Evolutionary conservation across 208 protist species (phyloP).

Genomic region (Leishmania tarentolae): DNA sequence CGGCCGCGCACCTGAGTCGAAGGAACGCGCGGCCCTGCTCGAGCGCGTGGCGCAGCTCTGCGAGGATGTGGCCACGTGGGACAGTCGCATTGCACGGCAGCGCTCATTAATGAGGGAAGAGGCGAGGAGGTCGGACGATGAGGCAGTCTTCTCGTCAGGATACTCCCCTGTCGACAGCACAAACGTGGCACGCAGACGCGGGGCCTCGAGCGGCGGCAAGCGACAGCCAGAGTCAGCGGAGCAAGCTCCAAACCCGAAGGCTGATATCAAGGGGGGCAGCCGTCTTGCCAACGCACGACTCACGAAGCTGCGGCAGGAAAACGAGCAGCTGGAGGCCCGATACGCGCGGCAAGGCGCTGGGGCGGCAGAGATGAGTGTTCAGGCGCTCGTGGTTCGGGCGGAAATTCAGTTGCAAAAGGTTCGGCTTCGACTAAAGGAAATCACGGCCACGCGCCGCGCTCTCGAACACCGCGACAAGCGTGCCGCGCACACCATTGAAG

Average conservation of each 20-base stretch:
- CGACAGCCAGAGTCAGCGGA: conserved; percentile 33
- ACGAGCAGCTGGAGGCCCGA: conserved; percentile 32
- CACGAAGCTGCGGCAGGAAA: conserved; percentile 33
- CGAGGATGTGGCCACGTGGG: conserved; percentile 32
- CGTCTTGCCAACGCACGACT: conserved; percentile 15
- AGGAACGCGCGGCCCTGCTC: conserved; percentile 34
- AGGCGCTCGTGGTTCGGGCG: conserved; percentile 43
- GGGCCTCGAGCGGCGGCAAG: background rate
- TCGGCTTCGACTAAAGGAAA: conserved; percentile 41
- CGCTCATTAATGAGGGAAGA: conserved; percentile 2
- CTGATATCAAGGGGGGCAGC: conserved; percentile 10
- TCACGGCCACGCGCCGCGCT: conserved; percentile 38
- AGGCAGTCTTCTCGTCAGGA: background rate
- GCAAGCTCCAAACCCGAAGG: conserved; percentile 14
- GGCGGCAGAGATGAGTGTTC: conserved; percentile 17
- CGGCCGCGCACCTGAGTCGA: background rate
- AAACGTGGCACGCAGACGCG: background rate
- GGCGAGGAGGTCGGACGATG: background rate
- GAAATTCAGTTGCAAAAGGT: conserved; percentile 52
- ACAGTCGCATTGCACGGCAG: conserved; percentile 35
- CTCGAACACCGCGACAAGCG: conserved; percentile 65
- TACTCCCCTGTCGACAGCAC: background rate
- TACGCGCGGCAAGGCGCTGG: conserved; percentile 39
- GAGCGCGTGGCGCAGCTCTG: conserved; percentile 34
- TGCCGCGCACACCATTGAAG: conserved; percentile 62